These are phyloP conservation scores for Vigna mungo DNA, from an alignment of 306 rosid species.

Conservation along the genomic window DNA sequence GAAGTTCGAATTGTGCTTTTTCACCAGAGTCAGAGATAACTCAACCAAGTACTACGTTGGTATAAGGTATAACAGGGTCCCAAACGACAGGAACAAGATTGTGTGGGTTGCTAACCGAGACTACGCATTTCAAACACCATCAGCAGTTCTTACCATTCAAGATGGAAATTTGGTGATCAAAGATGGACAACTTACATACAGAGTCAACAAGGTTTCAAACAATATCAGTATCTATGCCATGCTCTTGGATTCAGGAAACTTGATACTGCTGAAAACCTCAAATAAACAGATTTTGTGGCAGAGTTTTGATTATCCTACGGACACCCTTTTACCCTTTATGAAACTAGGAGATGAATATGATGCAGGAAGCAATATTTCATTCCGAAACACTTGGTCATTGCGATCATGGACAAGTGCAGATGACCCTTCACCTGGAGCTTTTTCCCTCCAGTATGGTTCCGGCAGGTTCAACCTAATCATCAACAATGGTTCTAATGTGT, in stretches of 20 bases:
- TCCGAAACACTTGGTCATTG: not conserved
- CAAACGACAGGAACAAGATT: not conserved
- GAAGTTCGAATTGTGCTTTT: conserved; percentile 27
- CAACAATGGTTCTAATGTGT: not conserved
- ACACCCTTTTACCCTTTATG: conserved; percentile 39
- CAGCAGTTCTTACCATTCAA: not conserved
- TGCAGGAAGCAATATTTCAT: too few species aligned
- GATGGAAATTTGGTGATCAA: conserved; percentile 30
- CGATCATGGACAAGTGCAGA: conserved; percentile 26
- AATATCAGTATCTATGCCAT: not conserved
- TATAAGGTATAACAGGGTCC: conserved; percentile 4
- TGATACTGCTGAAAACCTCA: not conserved
- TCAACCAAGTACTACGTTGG: conserved; percentile 40
- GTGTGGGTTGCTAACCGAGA: conserved; percentile 44
- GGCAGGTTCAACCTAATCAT: not conserved
- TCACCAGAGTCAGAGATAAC: not conserved
- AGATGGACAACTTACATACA: not conserved
- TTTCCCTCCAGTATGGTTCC: not conserved
- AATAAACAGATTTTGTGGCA: conserved; percentile 33
- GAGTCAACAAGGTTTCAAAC: not conserved
- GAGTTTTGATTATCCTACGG: conserved; percentile 31
- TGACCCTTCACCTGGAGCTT: conserved; percentile 26
- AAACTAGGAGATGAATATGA: not conserved
- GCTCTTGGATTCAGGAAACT: conserved; percentile 46
- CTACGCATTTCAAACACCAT: not conserved